Evolutionary conservation across 1,139 yeast genomes (phyloP).

Genomic region (Yamadazyma dushanensis): DNA sequence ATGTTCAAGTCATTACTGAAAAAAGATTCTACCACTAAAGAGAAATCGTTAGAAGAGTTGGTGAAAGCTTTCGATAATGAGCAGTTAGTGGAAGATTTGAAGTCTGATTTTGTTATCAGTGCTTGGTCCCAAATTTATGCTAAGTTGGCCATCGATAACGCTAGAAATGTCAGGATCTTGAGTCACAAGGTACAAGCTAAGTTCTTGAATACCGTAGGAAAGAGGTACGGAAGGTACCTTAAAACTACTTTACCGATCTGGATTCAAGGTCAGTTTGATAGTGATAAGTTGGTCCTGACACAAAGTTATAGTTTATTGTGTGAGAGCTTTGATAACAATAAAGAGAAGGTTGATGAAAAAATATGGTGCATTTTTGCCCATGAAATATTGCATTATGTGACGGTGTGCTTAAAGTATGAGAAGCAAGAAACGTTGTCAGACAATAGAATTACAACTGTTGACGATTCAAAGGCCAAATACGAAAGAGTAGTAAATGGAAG

Average conservation of each 20-base stretch:
- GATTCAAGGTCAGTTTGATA: conserved; percentile 69
- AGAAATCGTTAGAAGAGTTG: conserved; percentile 70
- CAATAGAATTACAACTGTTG: conserved; percentile 65
- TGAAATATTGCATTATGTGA: conserved; percentile 56
- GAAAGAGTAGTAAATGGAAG: conserved; percentile 57
- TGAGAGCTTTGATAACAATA: conserved; percentile 56
- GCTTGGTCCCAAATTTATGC: conserved; percentile 86
- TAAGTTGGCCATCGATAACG: conserved; percentile 69
- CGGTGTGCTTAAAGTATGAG: conserved; percentile 56
- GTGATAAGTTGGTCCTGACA: conserved; percentile 59
- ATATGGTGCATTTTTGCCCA: conserved; percentile 60
- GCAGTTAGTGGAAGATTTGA: conserved; percentile 16
- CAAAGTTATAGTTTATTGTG: conserved; percentile 50
- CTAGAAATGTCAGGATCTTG: conserved; percentile 59
- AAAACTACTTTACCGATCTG: conserved; percentile 73
- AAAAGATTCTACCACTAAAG: conserved; percentile 81
- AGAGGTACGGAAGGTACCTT: conserved; percentile 58
- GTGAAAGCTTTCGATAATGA: conserved; percentile 24
- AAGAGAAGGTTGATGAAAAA: conserved; percentile 51
- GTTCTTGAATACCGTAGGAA: conserved; percentile 51
- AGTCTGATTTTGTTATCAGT: conserved; percentile 51
- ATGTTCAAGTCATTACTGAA: conserved; percentile 74
- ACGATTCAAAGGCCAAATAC: conserved; percentile 69
- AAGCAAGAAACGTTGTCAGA: conserved; percentile 68
- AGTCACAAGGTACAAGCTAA: conserved; percentile 67